These are phyloP conservation scores for Arachnopeziza araneosa DNA, from an alignment of 2,329 filamentous ascomycete genomes.

Conservation along the genomic window DNA sequence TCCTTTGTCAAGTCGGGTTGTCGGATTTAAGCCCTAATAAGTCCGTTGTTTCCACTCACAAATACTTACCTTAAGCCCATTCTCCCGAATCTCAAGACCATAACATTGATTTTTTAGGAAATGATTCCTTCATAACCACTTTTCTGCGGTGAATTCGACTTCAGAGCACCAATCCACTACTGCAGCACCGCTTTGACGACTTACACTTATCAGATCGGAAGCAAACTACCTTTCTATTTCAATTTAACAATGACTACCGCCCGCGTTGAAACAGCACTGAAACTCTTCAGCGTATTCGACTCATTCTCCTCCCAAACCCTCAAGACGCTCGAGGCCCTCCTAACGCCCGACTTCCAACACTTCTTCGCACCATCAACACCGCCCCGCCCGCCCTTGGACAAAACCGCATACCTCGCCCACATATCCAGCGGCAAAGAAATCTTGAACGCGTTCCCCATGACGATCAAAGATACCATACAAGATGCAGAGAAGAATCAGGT, in stretches of 20 bases:
- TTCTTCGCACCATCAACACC: conserved; percentile 5
- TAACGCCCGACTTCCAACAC: conserved; percentile 1
- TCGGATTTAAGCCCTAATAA: background rate
- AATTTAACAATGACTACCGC: background rate
- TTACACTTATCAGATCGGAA: background rate
- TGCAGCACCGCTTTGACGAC: background rate
- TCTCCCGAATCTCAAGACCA: background rate
- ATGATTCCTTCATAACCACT: background rate
- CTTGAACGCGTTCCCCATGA: conserved; percentile 20
- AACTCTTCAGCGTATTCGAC: conserved; percentile 4
- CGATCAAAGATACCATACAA: conserved; percentile 14
- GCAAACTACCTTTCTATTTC: background rate
- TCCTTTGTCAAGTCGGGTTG: background rate
- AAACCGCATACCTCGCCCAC: background rate
- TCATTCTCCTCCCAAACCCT: background rate
- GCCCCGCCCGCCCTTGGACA: background rate
- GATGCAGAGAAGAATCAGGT: conserved; percentile 22
- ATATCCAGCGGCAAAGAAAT: conserved; percentile 1
- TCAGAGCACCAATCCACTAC: background rate
- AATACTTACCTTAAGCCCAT: background rate
- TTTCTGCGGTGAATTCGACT: background rate
- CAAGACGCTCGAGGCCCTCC: background rate
- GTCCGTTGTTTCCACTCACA: background rate
- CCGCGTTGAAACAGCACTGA: conserved; percentile 1
- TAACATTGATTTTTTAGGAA: background rate